phyloP scores from a whole-genome alignment of 768 basidiomycete genomes.

The Leccinum uliginosum region DNA sequence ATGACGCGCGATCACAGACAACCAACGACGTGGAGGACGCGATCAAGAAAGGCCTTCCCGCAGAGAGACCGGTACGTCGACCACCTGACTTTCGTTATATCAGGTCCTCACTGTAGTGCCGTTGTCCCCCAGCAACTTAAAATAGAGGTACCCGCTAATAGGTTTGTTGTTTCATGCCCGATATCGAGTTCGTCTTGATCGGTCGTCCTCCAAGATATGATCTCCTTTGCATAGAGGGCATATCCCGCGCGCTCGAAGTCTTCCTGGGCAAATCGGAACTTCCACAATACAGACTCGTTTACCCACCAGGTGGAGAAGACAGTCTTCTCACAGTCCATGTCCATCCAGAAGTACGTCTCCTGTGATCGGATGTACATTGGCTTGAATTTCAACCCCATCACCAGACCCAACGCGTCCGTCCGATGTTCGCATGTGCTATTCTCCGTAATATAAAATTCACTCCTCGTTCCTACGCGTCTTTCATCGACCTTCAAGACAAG shows the following conservation, averaged over 20 bases:
- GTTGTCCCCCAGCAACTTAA: conserved; percentile 77
- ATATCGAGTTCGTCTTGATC: conserved; percentile 2
- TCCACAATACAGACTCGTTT: conserved; percentile 70
- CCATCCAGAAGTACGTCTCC: conserved; percentile 59
- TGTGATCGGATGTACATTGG: not conserved
- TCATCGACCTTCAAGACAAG: conserved; percentile 99
- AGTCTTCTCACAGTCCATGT: conserved; percentile 64
- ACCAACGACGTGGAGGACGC: conserved; percentile 82
- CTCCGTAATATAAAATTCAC: conserved; percentile 90
- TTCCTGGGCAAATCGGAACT: conserved; percentile 71
- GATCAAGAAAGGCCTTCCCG: conserved; percentile 77
- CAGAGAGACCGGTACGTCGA: conserved; percentile 71
- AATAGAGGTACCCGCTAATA: conserved; percentile 98
- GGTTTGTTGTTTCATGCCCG: conserved; percentile 39
- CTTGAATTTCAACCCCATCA: not conserved
- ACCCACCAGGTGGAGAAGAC: conserved; percentile 64
- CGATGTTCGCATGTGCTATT: conserved; percentile 87
- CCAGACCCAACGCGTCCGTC: conserved; percentile 79
- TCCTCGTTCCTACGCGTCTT: conserved; percentile 84
- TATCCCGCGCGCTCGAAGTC: conserved; percentile 77
- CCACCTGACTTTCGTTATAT: not conserved
- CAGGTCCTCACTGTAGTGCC: conserved; percentile 7
- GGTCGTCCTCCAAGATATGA: conserved; percentile 67
- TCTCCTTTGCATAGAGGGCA: conserved; percentile 94
- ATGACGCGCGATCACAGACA: conserved; percentile 50